Evolutionary conservation across 495 filamentous ascomycete species (phyloP), one percentile per base, ranked within the genome.

Genomic region (Penicillium subrubescens): DNA sequence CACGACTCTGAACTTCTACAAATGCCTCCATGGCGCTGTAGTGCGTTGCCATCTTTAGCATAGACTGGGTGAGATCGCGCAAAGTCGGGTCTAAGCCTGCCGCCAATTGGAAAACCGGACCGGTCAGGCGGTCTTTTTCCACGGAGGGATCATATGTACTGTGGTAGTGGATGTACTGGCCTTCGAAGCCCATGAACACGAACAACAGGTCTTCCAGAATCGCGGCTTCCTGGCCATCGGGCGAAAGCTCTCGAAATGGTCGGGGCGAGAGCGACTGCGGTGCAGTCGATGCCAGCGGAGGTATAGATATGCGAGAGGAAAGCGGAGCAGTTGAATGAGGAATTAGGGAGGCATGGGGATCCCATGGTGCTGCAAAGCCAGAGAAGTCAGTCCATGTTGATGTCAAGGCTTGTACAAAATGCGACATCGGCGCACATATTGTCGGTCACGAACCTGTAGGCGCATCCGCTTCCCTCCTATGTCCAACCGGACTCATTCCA

Each of bases 161-260:
- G 41, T 83, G 82, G 67, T 92, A 98, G 62, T 93, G 92, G 67
- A 98, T 91, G 74, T 97, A 97, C 74, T 96, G 93, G 31, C 95
- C 95, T 77, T 99, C 95, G 64, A 92, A 96, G n/a, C 95, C 95
- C 94, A 98, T 97, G 67, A 97, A 94, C 4, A 96, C 93, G 74
- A 93, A 97, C 37, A 97, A 75, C 23, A 99, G 77, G 69, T 99
- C 95, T 66, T 97, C 94, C 56, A 98, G 78, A 12, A 98, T 90
- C 3, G 87, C 90, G 12, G 85, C 84, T 76, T 99, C 95, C 72
- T 99, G 95, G 8, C 82, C 86, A 62, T 95, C 89, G 23, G 92
- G 77, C 2, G 90, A 85, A 62, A 97, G 77, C 55, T 90, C 84
- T 59, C 87, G 82, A 5, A 98, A 82, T 27, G 91, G 84, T 61